Evolutionary conservation across 768 basidiomycete species (phyloP), one percentile per base, ranked within the genome.

Genomic region (Rhizopogon sp.): DNA sequence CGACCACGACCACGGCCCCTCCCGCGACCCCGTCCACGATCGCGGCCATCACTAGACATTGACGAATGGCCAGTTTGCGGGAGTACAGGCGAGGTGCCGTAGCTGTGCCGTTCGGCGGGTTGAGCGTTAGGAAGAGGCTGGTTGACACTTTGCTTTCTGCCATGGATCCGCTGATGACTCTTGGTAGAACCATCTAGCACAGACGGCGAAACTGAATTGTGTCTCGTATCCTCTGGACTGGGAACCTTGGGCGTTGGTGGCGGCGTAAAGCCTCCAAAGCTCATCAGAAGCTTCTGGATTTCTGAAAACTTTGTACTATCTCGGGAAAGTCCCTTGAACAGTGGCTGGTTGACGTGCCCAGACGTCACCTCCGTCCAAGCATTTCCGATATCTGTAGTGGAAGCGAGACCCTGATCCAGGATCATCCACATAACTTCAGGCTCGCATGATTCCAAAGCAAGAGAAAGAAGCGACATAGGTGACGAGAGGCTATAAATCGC

Each of bases 371-470:
- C 74, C 17, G 70, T 63, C 84, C 82, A 86, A 0, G 76, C 76
- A 35, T 77, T 68, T 56, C 70, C 71, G 53, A 84, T 77, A 28
- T 84, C 83, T 16, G 75, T 64, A 40, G 71, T 57, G 49, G 67
- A 74, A 28, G 79, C 77, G 22, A 88, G 73, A n/a, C 71, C 71
- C 43, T 77, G 82, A 46, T 86, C 78, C 29, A 89, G 77, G 49
- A 89, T 69, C 70, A 79, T 73, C 78, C 79, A 85, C 25, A 87
- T 79, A 37, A 82, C 70, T 60, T 87, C 81, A 9, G 86, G 86
- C 61, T 85, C 79, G 52, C 71, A 66, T 13, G 85, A 85, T 59
- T 79, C 73, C 43, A 89, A 52, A 25, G 88, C 83, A 44, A 87
- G 68, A 14, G 74, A 74, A 40, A 89, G 72, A 41, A 82, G 71